Base-by-base conservation (phyloP, 768 basidiomycete species). In the Polyporus arcularius region DNA sequence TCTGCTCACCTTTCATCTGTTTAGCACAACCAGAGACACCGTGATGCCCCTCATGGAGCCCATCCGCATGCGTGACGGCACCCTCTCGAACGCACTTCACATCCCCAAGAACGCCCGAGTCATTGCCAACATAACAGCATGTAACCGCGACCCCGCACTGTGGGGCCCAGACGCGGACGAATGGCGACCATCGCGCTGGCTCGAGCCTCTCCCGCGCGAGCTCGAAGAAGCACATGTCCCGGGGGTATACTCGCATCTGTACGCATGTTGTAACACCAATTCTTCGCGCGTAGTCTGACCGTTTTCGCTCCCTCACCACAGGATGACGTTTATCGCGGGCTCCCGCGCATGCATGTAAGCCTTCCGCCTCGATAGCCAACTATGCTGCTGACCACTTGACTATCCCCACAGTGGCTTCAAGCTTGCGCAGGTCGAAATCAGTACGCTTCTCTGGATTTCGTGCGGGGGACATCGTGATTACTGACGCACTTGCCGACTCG, bases 11-110 rank as follows among this genome's bases (percentile, higher is more conserved):
- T 10, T 15, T 28, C 8, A n/a, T 26, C 2, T 15, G 8, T 18
- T 26, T 38, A 82, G 80, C 4, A 62, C 75, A 12, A 63, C 66
- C 12, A 58, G 76, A 55, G 78, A 80, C 55, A 65, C 66, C 11
- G 55, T 80, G 11, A 63, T 83, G 5, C 82, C 83, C 4, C 71
- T 83, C 15, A 73, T 70, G 0, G 67, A 63, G 3, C 79, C 80
- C 0, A 67, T 83, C 39, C 64, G 65, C 41, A 75, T 75, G 8
- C 45, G 63, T 1, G 73, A 80, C 65, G 80, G 80, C 11, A 64
- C 68, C 31, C 66, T 74, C 2, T 69, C 81, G 16, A 52, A 62
- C 14, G 74, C 78, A 50, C 65, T 83, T 18, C 58, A 72, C 4
- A 62, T 84, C 16, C 78, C 77, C 0, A 77, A 73, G 7, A 69